Conservation (phyloP, 805 yeast genomes). For the Lipomyces starkeyi region DNA sequence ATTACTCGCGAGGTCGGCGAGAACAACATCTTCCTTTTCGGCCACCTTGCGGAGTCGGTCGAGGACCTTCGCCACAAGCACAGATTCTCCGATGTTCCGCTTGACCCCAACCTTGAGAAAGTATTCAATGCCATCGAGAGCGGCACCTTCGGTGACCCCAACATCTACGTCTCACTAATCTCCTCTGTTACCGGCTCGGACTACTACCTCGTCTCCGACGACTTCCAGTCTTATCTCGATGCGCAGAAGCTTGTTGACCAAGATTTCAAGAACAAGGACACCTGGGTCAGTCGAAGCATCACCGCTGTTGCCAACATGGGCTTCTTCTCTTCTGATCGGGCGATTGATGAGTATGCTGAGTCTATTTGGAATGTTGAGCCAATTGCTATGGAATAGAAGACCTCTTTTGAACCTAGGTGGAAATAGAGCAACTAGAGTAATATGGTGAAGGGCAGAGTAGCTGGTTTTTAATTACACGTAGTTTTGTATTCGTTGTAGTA, state of each 20-base stretch:
- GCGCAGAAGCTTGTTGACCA: constrained; percentile 79
- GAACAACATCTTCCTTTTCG: constrained; percentile 89
- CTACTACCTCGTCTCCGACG: constrained; percentile 84
- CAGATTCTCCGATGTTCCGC: constrained; percentile 59
- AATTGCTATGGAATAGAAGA: constrained; percentile 17
- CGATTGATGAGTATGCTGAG: constrained; percentile 90
- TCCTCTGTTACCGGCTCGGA: constrained; percentile 73
- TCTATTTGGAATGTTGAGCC: constrained; percentile 94
- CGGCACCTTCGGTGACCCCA: constrained; percentile 73
- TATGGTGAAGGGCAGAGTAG: too few relatives aligned
- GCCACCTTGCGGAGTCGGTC: constrained; percentile 87
- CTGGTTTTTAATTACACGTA: neutral
- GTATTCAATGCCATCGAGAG: constrained; percentile 72
- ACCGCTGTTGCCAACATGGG: constrained; percentile 90
- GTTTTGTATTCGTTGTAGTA: neutral
- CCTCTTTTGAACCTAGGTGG: too few relatives aligned
- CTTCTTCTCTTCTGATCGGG: constrained; percentile 87
- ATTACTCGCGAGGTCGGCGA: constrained; percentile 93
- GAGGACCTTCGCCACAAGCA: constrained; percentile 83
- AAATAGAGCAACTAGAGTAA: neutral
- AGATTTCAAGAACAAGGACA: constrained; percentile 67
- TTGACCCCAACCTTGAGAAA: constrained; percentile 63
- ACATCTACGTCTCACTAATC: constrained; percentile 65
- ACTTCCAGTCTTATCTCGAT: constrained; percentile 83
- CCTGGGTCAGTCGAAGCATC: constrained; percentile 80